Evolutionary conservation across 768 basidiomycete genomes (phyloP), one percentile per base, ranked within the genome.

Genomic region (Pisolithus marmoratus): DNA sequence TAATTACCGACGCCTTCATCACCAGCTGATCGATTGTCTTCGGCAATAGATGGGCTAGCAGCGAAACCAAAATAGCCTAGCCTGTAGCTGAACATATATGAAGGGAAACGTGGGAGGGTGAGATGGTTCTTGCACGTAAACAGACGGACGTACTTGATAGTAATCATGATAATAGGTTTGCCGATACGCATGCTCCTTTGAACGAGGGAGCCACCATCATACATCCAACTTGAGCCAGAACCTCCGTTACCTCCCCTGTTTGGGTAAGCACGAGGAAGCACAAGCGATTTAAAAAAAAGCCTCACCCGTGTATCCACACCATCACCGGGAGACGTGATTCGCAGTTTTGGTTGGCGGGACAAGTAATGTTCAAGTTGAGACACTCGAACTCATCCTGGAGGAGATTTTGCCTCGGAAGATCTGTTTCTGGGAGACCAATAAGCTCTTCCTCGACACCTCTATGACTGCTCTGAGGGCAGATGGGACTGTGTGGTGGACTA

Each of bases 301-400:
- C 81, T 41, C 59, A 90, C 87, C 88, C 88, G 69, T 90, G 88
- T n/a, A 90, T 72, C 88, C 87, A 90, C 42, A 89, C 65, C 87
- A 90, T 88, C 57, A 90, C 87, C 6, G 88, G 88, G 15, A 84
- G 55, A 40, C 72, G 75, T 38, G 85, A 83, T 43, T 71, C 70
- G 3, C 76, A 59, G 4, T 66, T 72, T 19, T 82, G 70, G 17
- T 78, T 79, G 23, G 76, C 80, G 9, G 88, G 88, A 51, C 80
- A 78, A n/a, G 86, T 87, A 48, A 90, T 85, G 66, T 87, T 89
- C 54, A 90, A 65, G 62, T 89, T 90, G 22, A 90, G 72, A 66
- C 88, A 90, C 48, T 87, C 84, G 36, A 89, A 87, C 65, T 90
- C 88, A 63, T 87, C 77, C 47, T 85, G 82, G 56, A 75, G 74